Percentiles rank a stretch among this genome's conserved stretches.
These are phyloP conservation scores for Cyanidioschyzon merolae DNA, from an alignment of 23 red algal species.

Conservation along the genomic window DNA sequence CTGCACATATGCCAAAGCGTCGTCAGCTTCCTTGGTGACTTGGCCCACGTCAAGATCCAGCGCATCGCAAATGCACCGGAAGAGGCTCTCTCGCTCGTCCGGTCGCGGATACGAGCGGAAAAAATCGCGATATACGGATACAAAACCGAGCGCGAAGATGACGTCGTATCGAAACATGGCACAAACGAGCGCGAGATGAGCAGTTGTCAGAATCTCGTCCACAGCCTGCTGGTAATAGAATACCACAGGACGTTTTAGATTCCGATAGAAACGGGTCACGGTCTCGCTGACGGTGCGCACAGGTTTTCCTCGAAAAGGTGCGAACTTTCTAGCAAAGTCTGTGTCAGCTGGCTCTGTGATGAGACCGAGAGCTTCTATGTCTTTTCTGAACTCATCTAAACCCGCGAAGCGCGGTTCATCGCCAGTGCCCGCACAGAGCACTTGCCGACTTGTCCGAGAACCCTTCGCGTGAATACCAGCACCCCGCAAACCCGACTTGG, in stretches of 20 bases:
- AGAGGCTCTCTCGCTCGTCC: neutral
- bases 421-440: neutral
- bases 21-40: neutral
- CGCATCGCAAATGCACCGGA: conserved; percentile 16
- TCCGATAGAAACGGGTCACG: conserved; percentile 13
- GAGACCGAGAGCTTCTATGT: neutral
- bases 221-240: conserved; percentile 22
- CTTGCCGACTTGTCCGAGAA: neutral
- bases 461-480: too few species aligned
- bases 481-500: too few species aligned
- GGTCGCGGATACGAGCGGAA: conserved; percentile 21
- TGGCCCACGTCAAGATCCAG: neutral
- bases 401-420: neutral
- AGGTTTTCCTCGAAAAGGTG: neutral
- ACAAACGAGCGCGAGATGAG: conserved; percentile 6
- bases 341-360: neutral
- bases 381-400: neutral
- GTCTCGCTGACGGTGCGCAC: conserved; percentile 20
- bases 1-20: neutral
- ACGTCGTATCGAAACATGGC: conserved; percentile 14
- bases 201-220: conserved; percentile 15
- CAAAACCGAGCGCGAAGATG: conserved; percentile 20
- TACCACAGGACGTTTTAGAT: conserved; percentile 10
- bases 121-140: conserved; percentile 17
- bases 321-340: neutral